Percentiles rank a stretch among this genome's conserved stretches.
Conservation (phyloP, 805 yeast species). For the Phaffomyces opuntiae region DNA sequence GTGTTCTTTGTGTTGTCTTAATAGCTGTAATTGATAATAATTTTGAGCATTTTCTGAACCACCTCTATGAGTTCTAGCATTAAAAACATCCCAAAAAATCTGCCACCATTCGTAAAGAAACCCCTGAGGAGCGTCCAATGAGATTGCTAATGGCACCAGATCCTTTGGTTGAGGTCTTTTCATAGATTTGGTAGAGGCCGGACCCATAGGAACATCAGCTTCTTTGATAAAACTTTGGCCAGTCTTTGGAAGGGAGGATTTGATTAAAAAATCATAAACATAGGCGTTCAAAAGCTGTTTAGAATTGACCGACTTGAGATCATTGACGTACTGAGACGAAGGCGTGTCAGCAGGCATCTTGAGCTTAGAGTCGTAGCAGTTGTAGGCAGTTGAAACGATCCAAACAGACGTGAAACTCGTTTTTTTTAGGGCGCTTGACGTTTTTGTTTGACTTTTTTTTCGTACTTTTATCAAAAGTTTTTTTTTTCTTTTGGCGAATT, state of each 20-base stretch:
- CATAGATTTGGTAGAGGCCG: constrained; percentile 13
- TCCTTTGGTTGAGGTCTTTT: constrained; percentile 27
- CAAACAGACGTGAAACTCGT: background rate
- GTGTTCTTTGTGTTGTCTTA: constrained; percentile 55
- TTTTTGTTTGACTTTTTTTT: too few species aligned
- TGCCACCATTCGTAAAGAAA: constrained; percentile 94
- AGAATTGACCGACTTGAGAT: constrained; percentile 20
- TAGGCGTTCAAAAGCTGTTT: constrained; percentile 71
- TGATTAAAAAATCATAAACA: constrained; percentile 76
- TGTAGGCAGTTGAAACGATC: too few species aligned
- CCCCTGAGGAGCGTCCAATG: constrained; percentile 81
- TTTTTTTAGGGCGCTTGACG: too few species aligned
- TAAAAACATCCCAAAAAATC: constrained; percentile 89
- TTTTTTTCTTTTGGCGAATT: too few species aligned
- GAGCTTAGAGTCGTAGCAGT: background rate
- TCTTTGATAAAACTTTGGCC: constrained; percentile 72
- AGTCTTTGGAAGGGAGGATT: constrained; percentile 62
- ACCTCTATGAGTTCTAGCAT: constrained; percentile 66
- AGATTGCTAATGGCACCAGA: constrained; percentile 43
- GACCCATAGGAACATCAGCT: constrained; percentile 47
- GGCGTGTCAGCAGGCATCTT: constrained; percentile 8
- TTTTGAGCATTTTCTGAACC: constrained; percentile 60
- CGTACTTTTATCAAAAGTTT: too few species aligned
- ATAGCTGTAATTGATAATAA: constrained; percentile 56
- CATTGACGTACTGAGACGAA: constrained; percentile 17